phyloP scores from a whole-genome alignment of 768 basidiomycete species.

The Coprinopsis cinerea region DNA sequence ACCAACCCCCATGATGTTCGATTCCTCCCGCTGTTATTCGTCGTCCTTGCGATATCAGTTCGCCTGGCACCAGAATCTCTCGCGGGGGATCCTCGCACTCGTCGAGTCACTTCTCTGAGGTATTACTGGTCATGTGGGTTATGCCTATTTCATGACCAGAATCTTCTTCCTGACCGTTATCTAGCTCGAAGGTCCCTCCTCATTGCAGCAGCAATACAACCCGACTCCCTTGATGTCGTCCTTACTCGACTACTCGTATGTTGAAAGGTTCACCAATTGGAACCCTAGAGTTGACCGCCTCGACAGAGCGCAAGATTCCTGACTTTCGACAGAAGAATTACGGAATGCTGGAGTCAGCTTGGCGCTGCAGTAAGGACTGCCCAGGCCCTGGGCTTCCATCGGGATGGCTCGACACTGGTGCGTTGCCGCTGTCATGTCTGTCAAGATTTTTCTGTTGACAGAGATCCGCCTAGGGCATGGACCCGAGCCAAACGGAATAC shows the following conservation, averaged over 20 bases:
- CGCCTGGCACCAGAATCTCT: conserved; percentile 82
- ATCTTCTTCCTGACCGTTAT: conserved; percentile 14
- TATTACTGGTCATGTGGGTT: conserved; percentile 95
- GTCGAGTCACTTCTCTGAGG: conserved; percentile 75
- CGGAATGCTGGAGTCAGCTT: conserved; percentile 94
- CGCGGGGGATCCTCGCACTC: conserved; percentile 69
- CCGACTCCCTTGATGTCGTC: conserved; percentile 90
- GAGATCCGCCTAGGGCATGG: conserved; percentile 47
- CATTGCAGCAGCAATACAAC: conserved; percentile 89
- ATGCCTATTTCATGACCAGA: background rate
- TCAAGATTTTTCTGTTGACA: background rate
- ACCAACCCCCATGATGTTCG: conserved; percentile 73
- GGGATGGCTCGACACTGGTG: conserved; percentile 82
- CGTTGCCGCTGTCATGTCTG: conserved; percentile 19
- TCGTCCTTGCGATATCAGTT: conserved; percentile 83
- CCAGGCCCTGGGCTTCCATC: conserved; percentile 87
- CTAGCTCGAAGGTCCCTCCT: conserved; percentile 81
- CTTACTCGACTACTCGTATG: conserved; percentile 83
- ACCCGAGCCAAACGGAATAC: conserved; percentile 77
- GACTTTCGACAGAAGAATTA: conserved; percentile 77
- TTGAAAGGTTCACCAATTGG: conserved; percentile 13
- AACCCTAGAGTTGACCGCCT: background rate
- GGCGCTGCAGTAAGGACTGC: conserved; percentile 91
- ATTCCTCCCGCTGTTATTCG: conserved; percentile 89
- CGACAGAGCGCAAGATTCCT: conserved; percentile 49